phyloP scores from a whole-genome alignment of 1,139 yeast species.

The Suzukiozyma palmioleophila region DNA sequence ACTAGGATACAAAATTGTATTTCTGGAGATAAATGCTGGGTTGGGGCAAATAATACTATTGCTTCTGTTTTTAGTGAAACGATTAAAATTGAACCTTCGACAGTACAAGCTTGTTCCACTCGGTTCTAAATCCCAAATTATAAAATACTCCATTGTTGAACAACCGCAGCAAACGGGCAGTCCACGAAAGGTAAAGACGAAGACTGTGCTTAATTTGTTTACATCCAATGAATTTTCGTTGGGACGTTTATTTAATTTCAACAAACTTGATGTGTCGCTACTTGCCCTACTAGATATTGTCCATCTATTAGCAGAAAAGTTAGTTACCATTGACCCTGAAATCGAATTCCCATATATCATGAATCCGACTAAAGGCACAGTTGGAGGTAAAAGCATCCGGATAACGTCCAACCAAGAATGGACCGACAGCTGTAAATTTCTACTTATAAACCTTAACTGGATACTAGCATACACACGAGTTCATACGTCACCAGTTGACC shows the following conservation, averaged over 20 bases:
- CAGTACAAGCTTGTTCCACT: conserved; percentile 71
- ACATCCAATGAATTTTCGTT: conserved; percentile 65
- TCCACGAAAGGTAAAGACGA: conserved; percentile 10
- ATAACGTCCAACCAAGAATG: conserved; percentile 76
- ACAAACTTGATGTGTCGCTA: conserved; percentile 72
- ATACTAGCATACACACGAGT: conserved; percentile 42
- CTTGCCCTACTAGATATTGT: conserved; percentile 66
- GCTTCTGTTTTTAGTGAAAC: conserved; percentile 57
- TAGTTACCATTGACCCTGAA: conserved; percentile 47
- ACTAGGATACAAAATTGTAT: conserved; percentile 70
- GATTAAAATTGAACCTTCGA: conserved; percentile 51
- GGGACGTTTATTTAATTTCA: conserved; percentile 65
- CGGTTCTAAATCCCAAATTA: conserved; percentile 81
- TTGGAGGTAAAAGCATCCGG: conserved; percentile 75
- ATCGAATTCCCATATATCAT: conserved; percentile 67
- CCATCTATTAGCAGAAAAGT: conserved; percentile 48
- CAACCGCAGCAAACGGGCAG: conserved; percentile 8
- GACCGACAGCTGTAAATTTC: conserved; percentile 85
- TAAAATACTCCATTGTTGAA: conserved; percentile 38
- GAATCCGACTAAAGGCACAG: conserved; percentile 50
- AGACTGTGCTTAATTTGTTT: conserved; percentile 44
- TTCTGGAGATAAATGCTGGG: conserved; percentile 93
- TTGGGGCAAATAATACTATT: conserved; percentile 79
- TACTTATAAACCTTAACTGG: conserved; percentile 68
- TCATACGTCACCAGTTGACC: conserved; percentile 13